Evolutionary conservation across 352 stramenopile species (phyloP).

Genomic region (Globisporangium uncinulatum): DNA sequence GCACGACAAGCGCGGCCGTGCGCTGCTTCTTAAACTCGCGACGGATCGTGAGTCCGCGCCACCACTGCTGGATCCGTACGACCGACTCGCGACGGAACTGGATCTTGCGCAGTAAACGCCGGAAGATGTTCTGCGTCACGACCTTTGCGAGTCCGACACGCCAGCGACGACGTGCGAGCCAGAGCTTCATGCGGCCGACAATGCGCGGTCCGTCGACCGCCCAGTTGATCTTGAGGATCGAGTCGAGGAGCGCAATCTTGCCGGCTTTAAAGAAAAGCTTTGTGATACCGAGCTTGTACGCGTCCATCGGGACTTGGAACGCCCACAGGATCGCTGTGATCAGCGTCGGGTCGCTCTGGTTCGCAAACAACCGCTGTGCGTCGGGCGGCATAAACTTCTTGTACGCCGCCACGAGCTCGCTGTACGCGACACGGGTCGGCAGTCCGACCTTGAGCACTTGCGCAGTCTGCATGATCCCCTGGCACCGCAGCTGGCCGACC

Average conservation of each 20-base stretch:
- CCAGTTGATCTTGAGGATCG: constrained; percentile 77
- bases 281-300: constrained; percentile 81
- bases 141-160: constrained; percentile 66
- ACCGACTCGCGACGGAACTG: constrained; percentile 57
- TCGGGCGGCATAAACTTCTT: constrained; percentile 66
- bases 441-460: constrained; percentile 84
- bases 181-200: constrained; percentile 60
- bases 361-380: constrained; percentile 60
- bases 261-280: constrained; percentile 69
- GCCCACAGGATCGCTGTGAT: constrained; percentile 82
- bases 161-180: constrained; percentile 67
- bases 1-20: constrained; percentile 59
- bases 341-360: constrained; percentile 67
- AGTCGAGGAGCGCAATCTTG: constrained; percentile 72
- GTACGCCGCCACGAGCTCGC: constrained; percentile 60
- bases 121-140: constrained; percentile 50
- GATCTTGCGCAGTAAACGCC: constrained; percentile 46
- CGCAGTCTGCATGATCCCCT: constrained; percentile 85
- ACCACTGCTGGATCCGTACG: constrained; percentile 80
- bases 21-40: constrained; percentile 83
- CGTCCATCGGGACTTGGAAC: constrained; percentile 71
- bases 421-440: constrained; percentile 77
- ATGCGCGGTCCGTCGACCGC: constrained; percentile 48
- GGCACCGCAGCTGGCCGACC: constrained; percentile 76
- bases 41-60: constrained; percentile 63